Evolutionary conservation across 2,329 filamentous ascomycete species (phyloP), one percentile per base, ranked within the genome.

Genomic region (Hymenoscyphus salicellus): DNA sequence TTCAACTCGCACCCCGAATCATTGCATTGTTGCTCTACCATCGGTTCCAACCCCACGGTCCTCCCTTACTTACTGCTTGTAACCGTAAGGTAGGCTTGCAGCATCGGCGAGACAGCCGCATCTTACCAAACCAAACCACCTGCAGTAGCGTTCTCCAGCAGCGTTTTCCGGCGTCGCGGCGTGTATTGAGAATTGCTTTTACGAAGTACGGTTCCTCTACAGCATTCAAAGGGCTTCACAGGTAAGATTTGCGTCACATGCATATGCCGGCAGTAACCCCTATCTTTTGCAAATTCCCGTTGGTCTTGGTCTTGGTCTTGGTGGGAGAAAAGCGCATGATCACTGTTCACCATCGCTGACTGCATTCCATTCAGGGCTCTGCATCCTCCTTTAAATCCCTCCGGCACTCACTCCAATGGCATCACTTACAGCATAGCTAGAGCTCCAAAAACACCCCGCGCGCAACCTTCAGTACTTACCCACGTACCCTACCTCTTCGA

Each of bases 141-240:
- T 66, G 64, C 63, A 65, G 66, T 60, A 38, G 5, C n/a, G 61
- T 33, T 52, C 49, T 65, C 65, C 20, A 23, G 43, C 43, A 3
- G 11, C 20, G 46, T 20, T 8, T 10, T 20, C 23, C 5, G 16
- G 7, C 11, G 11, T 10, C 1, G n/a, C 16, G 23, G 23, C 2
- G 16, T 49, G 43, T 8, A 10, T 49, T 6, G 2, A 49, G 5
- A n/a, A 17, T 10, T 20, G n/a, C 43, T 49, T 8, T 10, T 8
- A 20, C 8, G 2, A 7, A 46, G 41, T 7, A n/a, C 16, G 17
- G 11, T 46, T 49, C 16, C 16, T 11, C 36, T 17, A 38, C 14
- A 14, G 36, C 36, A 4, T 38, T 14, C 11, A 38, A 38, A 36
- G 16, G 36, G 36, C 36, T 38, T 38, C 14, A 49, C 46, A 3